Evolutionary conservation across 495 filamentous ascomycete species (phyloP).

Genomic region (Aspergillus kassunensis): DNA sequence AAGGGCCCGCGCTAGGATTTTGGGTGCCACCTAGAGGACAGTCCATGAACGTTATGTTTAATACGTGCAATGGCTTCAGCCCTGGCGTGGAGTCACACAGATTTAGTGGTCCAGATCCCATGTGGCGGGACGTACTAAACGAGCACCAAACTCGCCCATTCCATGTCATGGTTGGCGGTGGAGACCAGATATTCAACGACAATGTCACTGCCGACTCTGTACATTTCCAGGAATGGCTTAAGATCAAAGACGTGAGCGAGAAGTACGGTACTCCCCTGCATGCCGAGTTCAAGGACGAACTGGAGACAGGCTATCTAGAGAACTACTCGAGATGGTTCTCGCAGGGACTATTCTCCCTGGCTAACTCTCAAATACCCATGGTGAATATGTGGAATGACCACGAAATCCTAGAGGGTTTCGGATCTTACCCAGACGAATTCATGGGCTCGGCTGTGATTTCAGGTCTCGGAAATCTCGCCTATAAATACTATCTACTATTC

Average conservation of each 20-base stretch:
- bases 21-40: slow-evolving; percentile 87
- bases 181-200: slow-evolving; percentile 97
- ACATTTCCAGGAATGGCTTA: slow-evolving; percentile 77
- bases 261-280: slow-evolving; percentile 74
- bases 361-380: slow-evolving; percentile 94
- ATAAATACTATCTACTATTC: slow-evolving; percentile 98
- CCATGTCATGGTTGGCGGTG: slow-evolving; percentile 97
- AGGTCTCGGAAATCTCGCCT: slow-evolving; percentile 83
- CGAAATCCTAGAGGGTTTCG: slow-evolving; percentile 96
- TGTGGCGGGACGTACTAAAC: slow-evolving; percentile 95
- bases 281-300: slow-evolving; percentile 72
- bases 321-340: slow-evolving; percentile 91
- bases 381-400: slow-evolving; percentile 98
- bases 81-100: slow-evolving; percentile 68
- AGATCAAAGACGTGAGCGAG: slow-evolving; percentile 71
- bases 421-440: slow-evolving; percentile 87
- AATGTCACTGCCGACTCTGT: slow-evolving; percentile 65
- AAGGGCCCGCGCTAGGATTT: slow-evolving; percentile 82
- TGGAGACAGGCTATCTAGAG: slow-evolving; percentile 82
- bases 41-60: slow-evolving; percentile 97
- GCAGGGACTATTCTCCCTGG: slow-evolving; percentile 88
- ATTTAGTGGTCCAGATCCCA: slow-evolving; percentile 87
- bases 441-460: slow-evolving; percentile 89
- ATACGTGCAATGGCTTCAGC: slow-evolving; percentile 96
- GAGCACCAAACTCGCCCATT: slow-evolving; percentile 89